A percentile compares a stretch with the other conserved stretches of the same genome.
These are phyloP conservation scores for Tillandsia leiboldiana DNA, from an alignment of 176 grass and related monocot species.

Conservation along the genomic window DNA sequence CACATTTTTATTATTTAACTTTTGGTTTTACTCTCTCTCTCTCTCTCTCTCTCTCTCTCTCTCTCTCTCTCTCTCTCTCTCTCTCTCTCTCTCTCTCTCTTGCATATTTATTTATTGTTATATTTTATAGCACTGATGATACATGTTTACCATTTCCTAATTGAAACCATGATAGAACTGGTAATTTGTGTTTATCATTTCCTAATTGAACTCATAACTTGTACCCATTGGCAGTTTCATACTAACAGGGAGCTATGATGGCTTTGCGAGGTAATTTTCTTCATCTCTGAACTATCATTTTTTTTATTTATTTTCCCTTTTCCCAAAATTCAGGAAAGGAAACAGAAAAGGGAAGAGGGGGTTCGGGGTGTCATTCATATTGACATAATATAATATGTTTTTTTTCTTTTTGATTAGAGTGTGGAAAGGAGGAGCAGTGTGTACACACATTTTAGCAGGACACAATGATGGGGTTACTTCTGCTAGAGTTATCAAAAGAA, in stretches of 20 bases:
- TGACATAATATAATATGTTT: neutral
- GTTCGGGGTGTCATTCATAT: neutral
- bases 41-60: no score
- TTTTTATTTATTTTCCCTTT: conserved; percentile 3
- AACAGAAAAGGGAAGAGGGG: neutral
- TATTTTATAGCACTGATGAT: neutral
- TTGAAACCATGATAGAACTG: neutral
- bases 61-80: no score
- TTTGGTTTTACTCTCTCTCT: no score
- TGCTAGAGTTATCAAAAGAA: conserved; percentile 44
- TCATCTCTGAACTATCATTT: neutral
- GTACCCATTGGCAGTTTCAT: conserved; percentile 47
- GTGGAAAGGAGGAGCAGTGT: conserved; percentile 60
- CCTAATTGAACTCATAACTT: neutral
- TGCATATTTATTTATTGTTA: neutral
- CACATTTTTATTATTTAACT: no score
- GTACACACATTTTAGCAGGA: conserved; percentile 68
- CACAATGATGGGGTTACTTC: conserved; percentile 64
- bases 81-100: neutral
- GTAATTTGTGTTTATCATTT: neutral
- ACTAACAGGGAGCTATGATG: conserved; percentile 84
- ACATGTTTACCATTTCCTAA: neutral
- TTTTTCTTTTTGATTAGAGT: conserved; percentile 39
- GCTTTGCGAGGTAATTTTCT: conserved; percentile 56
- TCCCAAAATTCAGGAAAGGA: neutral